Conservation (phyloP, 768 basidiomycete genomes). For the Mycena alexandri region DNA sequence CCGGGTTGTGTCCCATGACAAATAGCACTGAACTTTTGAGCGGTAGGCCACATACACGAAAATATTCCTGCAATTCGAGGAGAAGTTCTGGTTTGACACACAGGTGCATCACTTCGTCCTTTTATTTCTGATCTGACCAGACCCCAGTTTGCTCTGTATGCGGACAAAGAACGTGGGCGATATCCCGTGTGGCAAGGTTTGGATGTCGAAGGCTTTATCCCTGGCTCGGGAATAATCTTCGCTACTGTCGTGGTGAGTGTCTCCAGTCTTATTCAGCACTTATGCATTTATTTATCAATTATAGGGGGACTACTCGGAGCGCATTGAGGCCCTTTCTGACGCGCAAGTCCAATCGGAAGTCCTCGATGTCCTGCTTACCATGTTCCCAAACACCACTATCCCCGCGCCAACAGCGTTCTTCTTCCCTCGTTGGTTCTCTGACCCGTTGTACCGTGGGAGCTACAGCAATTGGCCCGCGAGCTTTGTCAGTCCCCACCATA, state of each 20-base stretch:
- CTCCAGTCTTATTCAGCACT: constrained; percentile 25
- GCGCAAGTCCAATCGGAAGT: constrained; percentile 64
- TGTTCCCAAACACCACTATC: constrained; percentile 68
- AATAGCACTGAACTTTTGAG: too few relatives aligned
- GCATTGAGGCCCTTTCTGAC: constrained; percentile 67
- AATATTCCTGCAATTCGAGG: constrained; percentile 73
- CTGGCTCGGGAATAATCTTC: constrained; percentile 70
- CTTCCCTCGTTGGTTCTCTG: constrained; percentile 66
- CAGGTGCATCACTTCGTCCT: constrained; percentile 43
- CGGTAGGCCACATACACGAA: constrained; percentile 71
- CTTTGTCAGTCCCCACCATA: constrained; percentile 65
- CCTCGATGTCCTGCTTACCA: constrained; percentile 65
- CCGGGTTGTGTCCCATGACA: too few relatives aligned
- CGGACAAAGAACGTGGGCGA: constrained; percentile 67
- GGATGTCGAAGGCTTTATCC: constrained; percentile 69
- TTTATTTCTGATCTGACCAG: neutral
- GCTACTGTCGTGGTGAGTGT: constrained; percentile 57
- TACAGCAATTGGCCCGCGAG: constrained; percentile 81
- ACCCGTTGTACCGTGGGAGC: constrained; percentile 69
- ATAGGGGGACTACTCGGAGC: constrained; percentile 71
- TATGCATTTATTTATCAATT: neutral
- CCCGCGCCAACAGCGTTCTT: constrained; percentile 70
- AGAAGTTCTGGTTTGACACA: constrained; percentile 68
- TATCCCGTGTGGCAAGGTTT: constrained; percentile 80
- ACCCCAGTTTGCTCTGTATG: constrained; percentile 66